Conservation (phyloP, 2,329 filamentous ascomycete genomes). For the Cryphonectria naterciae region DNA sequence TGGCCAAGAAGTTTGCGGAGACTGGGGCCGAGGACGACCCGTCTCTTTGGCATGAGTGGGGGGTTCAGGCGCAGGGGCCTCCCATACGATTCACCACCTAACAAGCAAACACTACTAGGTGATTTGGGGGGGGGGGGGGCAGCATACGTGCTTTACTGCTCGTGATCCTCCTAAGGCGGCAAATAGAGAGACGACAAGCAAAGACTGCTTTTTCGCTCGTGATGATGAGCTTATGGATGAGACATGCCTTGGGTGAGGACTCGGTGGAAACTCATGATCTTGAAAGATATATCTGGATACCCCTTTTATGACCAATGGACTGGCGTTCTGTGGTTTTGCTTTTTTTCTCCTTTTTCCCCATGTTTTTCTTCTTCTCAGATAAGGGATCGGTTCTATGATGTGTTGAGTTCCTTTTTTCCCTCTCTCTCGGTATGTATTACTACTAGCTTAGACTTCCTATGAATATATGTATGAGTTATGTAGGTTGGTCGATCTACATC, state of each 20-base stretch:
- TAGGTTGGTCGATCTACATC: no score
- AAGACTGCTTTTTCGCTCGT: background rate
- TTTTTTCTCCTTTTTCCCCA: background rate
- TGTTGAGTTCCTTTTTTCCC: no score
- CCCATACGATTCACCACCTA: background rate
- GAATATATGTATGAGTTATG: no score
- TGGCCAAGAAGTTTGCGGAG: constrained; percentile 23
- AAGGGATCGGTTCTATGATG: no score
- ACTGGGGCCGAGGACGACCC: constrained; percentile 22
- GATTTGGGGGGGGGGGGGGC: no score
- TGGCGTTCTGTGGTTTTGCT: background rate
- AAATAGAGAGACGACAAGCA: background rate
- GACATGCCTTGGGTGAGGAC: background rate
- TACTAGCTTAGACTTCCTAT: no score
- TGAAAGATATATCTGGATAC: constrained; percentile 18
- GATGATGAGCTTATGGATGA: background rate
- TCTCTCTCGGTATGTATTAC: no score
- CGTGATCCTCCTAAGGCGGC: background rate
- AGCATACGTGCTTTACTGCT: background rate
- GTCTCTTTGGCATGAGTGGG: constrained; percentile 25
- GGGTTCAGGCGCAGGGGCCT: constrained; percentile 7
- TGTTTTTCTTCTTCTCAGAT: no score
- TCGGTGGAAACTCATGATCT: background rate
- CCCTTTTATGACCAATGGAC: constrained; percentile 5
- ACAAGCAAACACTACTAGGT: background rate